These are phyloP conservation scores for Myriosclerotinia curreyana DNA, from an alignment of 2,329 filamentous ascomycete species.

Conservation along the genomic window DNA sequence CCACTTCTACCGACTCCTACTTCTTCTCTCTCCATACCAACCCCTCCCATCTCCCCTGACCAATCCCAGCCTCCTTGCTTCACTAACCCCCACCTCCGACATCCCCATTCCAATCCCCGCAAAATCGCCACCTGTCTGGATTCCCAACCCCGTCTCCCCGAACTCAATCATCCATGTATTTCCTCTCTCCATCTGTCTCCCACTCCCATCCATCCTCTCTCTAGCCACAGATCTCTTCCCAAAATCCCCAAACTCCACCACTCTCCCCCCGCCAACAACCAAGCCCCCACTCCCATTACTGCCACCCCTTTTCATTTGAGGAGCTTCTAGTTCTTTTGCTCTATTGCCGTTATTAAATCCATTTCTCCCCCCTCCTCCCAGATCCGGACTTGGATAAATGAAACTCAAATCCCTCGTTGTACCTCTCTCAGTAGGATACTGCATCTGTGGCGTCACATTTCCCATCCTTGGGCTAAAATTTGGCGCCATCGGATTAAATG, in stretches of 20 bases:
- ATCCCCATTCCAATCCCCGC: neutral
- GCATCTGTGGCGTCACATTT: neutral
- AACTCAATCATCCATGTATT: neutral
- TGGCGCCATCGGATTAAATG: neutral
- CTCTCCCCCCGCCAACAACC: slow-evolving; percentile 22
- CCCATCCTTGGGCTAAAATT: slow-evolving; percentile 14
- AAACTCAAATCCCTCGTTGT: neutral
- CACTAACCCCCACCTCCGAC: neutral
- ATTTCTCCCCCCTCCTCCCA: neutral
- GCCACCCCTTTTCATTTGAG: slow-evolving; percentile 23
- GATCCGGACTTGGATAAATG: slow-evolving; percentile 8
- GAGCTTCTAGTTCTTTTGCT: neutral
- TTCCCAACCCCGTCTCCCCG: slow-evolving; percentile 13
- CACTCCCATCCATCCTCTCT: no score
- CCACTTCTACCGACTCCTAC: neutral
- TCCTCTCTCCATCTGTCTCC: neutral
- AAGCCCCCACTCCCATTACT: slow-evolving; percentile 27
- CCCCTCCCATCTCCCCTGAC: slow-evolving; percentile 3
- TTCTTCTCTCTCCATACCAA: slow-evolving; percentile 3
- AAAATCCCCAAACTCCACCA: slow-evolving; percentile 35
- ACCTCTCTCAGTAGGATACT: neutral
- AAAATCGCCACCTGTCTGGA: neutral
- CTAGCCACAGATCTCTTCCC: neutral
- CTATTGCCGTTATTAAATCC: neutral
- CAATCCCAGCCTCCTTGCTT: neutral